These are phyloP conservation scores for Coemansia sp. DNA, from an alignment of 192 early-diverging fungal genomes.

Conservation along the genomic window DNA sequence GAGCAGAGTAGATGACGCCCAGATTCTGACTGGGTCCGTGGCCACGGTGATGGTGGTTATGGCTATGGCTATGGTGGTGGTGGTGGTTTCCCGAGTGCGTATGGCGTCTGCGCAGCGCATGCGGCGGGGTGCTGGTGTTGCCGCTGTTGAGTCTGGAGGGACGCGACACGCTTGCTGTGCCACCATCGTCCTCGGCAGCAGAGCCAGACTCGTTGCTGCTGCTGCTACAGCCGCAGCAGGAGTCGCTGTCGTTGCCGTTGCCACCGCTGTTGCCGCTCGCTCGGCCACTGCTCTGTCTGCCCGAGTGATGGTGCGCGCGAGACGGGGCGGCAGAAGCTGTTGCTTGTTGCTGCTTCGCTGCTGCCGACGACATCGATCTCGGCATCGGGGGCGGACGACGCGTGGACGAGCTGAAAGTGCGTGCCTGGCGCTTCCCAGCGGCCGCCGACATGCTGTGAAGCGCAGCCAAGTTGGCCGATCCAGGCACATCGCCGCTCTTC, in stretches of 20 bases:
- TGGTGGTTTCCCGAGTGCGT: constrained; percentile 2
- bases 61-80: neutral
- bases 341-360: neutral
- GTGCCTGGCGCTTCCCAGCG: constrained; percentile 4
- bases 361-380: neutral
- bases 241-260: neutral
- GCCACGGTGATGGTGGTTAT: neutral
- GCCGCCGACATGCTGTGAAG: constrained; percentile 19
- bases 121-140: constrained; percentile 6
- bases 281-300: constrained; percentile 6
- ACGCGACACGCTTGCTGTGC: neutral
- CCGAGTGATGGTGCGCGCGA: neutral
- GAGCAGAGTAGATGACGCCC: neutral
- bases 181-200: constrained; percentile 12
- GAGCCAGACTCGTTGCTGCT: constrained; percentile 11
- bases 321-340: neutral
- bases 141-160: neutral
- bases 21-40: neutral
- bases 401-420: constrained; percentile 18
- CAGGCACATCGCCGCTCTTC: constrained; percentile 51
- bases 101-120: constrained; percentile 10
- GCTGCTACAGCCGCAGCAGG: neutral
- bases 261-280: neutral
- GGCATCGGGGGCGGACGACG: neutral
- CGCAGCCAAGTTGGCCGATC: constrained; percentile 33